Percentiles rank a stretch among this genome's conserved stretches.
Conservation (phyloP, 2,329 filamentous ascomycete species). For the Falciphora oryzae region DNA sequence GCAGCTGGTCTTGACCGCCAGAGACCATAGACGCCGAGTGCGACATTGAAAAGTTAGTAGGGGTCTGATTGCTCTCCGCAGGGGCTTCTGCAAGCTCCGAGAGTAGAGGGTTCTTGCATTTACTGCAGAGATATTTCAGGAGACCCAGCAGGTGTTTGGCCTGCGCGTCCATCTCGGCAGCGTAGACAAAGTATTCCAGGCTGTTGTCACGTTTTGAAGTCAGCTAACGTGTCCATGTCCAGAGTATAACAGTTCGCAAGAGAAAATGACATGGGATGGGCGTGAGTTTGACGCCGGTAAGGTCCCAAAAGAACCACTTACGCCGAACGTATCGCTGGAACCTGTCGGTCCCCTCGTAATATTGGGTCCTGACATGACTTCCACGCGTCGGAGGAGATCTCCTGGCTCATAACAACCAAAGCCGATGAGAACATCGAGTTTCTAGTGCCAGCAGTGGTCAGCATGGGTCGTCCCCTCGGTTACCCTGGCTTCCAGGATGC, state of each 20-base stretch:
- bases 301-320: background rate
- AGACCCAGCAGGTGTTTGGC: slow-evolving; percentile 5
- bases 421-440: slow-evolving; percentile 52
- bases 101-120: slow-evolving; percentile 7
- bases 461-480: background rate
- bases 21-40: background rate
- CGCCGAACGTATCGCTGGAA: slow-evolving; percentile 3
- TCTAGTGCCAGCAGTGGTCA: slow-evolving; percentile 25
- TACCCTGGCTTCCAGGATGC: no score
- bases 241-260: no score
- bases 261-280: no score
- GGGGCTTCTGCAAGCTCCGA: background rate
- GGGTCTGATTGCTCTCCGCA: background rate
- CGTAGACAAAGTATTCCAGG: background rate
- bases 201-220: background rate
- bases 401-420: slow-evolving; percentile 50
- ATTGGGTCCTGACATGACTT: slow-evolving; percentile 2
- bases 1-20: background rate
- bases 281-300: no score
- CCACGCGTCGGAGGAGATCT: slow-evolving; percentile 19
- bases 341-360: slow-evolving; percentile 4
- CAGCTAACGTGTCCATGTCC: background rate
- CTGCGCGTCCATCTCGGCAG: slow-evolving; percentile 4
- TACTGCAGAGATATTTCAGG: slow-evolving; percentile 7
- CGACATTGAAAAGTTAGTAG: background rate